These are phyloP conservation scores for Xerocomus cyaneibrunnescens DNA, from an alignment of 1,284 basidiomycete species.

Conservation along the genomic window DNA sequence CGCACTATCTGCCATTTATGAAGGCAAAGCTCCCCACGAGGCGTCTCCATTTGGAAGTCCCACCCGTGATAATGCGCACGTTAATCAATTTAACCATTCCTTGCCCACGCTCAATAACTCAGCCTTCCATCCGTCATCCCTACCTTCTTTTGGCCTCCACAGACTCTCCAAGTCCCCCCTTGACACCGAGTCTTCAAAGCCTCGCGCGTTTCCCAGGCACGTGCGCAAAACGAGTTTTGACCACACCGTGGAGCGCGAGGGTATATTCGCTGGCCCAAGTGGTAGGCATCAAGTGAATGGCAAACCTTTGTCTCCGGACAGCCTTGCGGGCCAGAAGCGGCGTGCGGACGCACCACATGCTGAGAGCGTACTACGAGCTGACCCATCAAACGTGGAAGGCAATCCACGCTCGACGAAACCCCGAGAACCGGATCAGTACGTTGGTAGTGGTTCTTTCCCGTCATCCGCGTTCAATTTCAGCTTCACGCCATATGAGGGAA, in stretches of 20 bases:
- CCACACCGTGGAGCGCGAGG: conserved; percentile 76
- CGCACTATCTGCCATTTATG: conserved; percentile 56
- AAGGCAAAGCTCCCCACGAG: conserved; percentile 44
- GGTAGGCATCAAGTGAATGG: conserved; percentile 80
- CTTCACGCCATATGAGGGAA: conserved; percentile 65
- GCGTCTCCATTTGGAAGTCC: conserved; percentile 32
- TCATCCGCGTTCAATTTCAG: conserved; percentile 77
- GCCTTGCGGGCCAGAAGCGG: conserved; percentile 65
- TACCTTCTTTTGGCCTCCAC: conserved; percentile 62
- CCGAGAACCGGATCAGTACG: conserved; percentile 39
- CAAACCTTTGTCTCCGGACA: conserved; percentile 63
- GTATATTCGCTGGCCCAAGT: conserved; percentile 53
- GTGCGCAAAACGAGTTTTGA: conserved; percentile 93
- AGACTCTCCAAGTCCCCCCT: conserved; percentile 48
- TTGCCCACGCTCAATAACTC: conserved; percentile 51
- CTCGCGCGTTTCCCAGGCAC: conserved; percentile 71
- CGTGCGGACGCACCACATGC: conserved; percentile 71
- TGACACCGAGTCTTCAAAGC: conserved; percentile 39
- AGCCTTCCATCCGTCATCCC: conserved; percentile 62
- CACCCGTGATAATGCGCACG: conserved; percentile 39
- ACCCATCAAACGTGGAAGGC: conserved; percentile 61
- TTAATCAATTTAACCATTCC: conserved; percentile 40
- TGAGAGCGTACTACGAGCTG: conserved; percentile 74
- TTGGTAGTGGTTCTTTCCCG: conserved; percentile 60
- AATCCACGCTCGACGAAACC: conserved; percentile 26